phyloP scores from a whole-genome alignment of 1,284 basidiomycete species.

The Tilletia walkeri region DNA sequence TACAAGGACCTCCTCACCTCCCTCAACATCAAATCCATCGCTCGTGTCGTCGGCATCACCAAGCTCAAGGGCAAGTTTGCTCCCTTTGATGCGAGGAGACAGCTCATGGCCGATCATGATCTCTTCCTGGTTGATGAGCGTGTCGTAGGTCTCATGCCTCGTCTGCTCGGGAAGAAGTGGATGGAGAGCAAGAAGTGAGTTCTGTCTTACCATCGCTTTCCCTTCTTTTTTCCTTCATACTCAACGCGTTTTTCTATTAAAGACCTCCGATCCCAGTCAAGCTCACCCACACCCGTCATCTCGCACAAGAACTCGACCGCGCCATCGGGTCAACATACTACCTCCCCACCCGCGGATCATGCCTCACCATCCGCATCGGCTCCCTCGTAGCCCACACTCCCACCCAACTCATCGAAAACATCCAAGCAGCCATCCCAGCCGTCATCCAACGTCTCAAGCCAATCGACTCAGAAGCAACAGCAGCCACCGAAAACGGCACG shows the following conservation, averaged over 20 bases:
- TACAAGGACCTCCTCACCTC: constrained; percentile 87
- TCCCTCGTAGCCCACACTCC: constrained; percentile 69
- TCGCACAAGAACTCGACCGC: constrained; percentile 83
- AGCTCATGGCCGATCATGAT: constrained; percentile 82
- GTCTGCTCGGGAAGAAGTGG: constrained; percentile 82
- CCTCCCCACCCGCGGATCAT: constrained; percentile 87
- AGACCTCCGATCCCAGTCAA: constrained; percentile 92
- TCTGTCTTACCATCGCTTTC: too few relatives aligned
- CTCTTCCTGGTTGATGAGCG: constrained; percentile 91
- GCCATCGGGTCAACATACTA: constrained; percentile 90
- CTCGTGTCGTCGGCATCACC: constrained; percentile 80
- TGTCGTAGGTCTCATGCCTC: constrained; percentile 80
- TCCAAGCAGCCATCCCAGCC: constrained; percentile 75
- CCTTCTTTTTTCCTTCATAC: not conserved
- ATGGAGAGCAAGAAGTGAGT: constrained; percentile 84
- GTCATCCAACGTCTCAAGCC: constrained; percentile 65
- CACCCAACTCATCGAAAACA: constrained; percentile 74
- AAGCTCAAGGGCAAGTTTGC: constrained; percentile 56
- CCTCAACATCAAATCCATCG: constrained; percentile 80
- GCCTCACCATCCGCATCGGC: constrained; percentile 74
- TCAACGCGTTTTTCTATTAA: not conserved
- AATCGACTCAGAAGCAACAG: constrained; percentile 52
- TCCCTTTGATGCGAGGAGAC: constrained; percentile 79
- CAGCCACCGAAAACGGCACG: not conserved
- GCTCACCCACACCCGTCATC: constrained; percentile 71